Evolutionary conservation across 805 yeast genomes (phyloP).

Genomic region (Zygosaccharomyces siamensis): DNA sequence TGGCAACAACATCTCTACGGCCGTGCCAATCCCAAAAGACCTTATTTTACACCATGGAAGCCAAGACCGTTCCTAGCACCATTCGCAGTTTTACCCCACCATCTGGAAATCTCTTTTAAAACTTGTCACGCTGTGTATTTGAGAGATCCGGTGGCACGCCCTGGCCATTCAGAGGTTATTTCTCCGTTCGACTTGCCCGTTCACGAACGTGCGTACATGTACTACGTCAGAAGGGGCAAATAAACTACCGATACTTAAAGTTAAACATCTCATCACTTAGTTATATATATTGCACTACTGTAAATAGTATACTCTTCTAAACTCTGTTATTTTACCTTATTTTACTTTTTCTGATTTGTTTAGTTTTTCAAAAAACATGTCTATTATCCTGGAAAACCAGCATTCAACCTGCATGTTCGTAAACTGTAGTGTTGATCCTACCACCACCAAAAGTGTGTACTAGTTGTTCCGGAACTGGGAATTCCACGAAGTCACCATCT

Average conservation of each 20-base stretch:
- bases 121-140: slow-evolving; percentile 96
- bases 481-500: slow-evolving; percentile 69
- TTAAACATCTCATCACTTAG: neutral
- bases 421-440: slow-evolving; percentile 61
- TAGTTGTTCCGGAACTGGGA: slow-evolving; percentile 89
- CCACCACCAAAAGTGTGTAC: slow-evolving; percentile 64
- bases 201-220: slow-evolving; percentile 94
- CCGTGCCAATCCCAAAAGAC: slow-evolving; percentile 66
- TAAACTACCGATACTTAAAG: slow-evolving; percentile 7
- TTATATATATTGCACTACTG: slow-evolving; percentile 14
- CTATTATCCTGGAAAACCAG: neutral
- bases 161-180: slow-evolving; percentile 93
- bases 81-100: slow-evolving; percentile 87
- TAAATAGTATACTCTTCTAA: slow-evolving; percentile 11
- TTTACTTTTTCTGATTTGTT: neutral
- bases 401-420: slow-evolving; percentile 70
- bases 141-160: slow-evolving; percentile 95
- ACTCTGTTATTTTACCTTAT: neutral
- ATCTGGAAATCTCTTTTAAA: slow-evolving; percentile 80
- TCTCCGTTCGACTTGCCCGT: slow-evolving; percentile 77
- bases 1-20: slow-evolving; percentile 82
- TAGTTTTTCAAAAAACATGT: neutral
- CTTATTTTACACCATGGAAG: slow-evolving; percentile 95
- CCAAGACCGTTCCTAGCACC: slow-evolving; percentile 93
- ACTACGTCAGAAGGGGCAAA: slow-evolving; percentile 72